These are phyloP conservation scores for Pythium monospermum DNA, from an alignment of 352 stramenopile genomes.

Conservation along the genomic window DNA sequence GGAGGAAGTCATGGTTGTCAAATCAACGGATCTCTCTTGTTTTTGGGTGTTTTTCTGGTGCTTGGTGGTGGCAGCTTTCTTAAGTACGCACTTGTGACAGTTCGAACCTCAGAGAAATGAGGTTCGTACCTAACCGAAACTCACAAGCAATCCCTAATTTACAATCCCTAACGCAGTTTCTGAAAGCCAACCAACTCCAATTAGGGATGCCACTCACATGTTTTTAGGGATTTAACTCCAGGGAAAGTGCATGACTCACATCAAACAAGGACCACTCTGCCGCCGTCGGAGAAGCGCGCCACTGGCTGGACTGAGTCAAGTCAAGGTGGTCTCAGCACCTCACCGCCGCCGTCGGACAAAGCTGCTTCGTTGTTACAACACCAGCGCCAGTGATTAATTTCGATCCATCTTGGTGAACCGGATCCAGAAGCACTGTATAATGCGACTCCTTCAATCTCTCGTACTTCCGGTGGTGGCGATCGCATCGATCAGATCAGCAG, in stretches of 20 bases:
- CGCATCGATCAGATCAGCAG: background rate
- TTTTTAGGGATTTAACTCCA: too few relatives aligned
- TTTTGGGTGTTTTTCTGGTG: background rate
- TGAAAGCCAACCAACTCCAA: too few relatives aligned
- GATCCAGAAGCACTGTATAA: too few relatives aligned
- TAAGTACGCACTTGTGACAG: background rate
- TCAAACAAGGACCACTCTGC: too few relatives aligned
- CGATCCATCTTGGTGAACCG: too few relatives aligned
- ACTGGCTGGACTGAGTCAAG: background rate
- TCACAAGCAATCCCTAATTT: too few relatives aligned
- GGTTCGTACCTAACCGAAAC: background rate
- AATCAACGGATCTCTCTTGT: background rate
- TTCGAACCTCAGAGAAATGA: background rate
- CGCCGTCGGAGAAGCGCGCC: background rate
- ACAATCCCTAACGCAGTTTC: too few relatives aligned
- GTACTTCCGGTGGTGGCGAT: background rate
- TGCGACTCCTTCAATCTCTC: too few relatives aligned
- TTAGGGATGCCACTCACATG: too few relatives aligned
- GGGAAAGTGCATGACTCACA: too few relatives aligned
- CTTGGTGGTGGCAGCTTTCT: background rate
- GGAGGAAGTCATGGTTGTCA: constrained; percentile 4
- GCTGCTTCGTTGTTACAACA: too few relatives aligned
- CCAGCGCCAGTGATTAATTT: too few relatives aligned
- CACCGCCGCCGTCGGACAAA: background rate
- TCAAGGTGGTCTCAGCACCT: background rate